A percentile compares a stretch with the other conserved stretches of the same genome.
Evolutionary conservation across 495 filamentous ascomycete genomes (phyloP).

Genomic region (Annulohypoxylon nitens): DNA sequence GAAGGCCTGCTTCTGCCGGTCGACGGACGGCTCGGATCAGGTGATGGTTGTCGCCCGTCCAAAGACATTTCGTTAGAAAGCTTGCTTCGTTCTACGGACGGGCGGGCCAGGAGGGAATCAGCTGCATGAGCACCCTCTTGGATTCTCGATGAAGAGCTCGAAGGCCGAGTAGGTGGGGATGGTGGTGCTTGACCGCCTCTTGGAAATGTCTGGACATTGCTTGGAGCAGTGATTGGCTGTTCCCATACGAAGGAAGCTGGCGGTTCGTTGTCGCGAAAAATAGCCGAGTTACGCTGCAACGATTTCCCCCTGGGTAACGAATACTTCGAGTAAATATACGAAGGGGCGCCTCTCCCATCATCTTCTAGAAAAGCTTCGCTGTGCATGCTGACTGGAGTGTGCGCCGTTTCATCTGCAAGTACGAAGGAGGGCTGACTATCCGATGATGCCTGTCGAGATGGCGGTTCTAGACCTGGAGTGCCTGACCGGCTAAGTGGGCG

Average conservation of each 20-base stretch:
- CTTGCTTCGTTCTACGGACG: conserved; percentile 61
- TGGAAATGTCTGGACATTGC: conserved; percentile 54
- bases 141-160: conserved; percentile 59
- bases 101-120: conserved; percentile 55
- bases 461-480: conserved; percentile 70
- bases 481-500: conserved; percentile 85
- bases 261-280: conserved; percentile 72
- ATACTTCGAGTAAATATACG: conserved; percentile 88
- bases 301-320: conserved; percentile 83
- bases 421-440: conserved; percentile 74
- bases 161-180: conserved; percentile 65
- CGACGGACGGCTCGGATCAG: conserved; percentile 63
- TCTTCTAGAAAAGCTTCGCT: conserved; percentile 70
- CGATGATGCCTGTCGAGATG: conserved; percentile 68
- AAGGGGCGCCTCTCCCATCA: conserved; percentile 66
- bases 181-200: conserved; percentile 63
- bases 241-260: conserved; percentile 71
- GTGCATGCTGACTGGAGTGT: conserved; percentile 74
- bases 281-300: conserved; percentile 76
- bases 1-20: conserved; percentile 57
- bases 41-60: conserved; percentile 53
- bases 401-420: conserved; percentile 69
- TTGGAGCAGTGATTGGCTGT: conserved; percentile 63
- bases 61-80: conserved; percentile 58
- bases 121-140: conserved; percentile 54